Conservation (phyloP, 306 rosid genomes). For the Cercis canadensis region DNA sequence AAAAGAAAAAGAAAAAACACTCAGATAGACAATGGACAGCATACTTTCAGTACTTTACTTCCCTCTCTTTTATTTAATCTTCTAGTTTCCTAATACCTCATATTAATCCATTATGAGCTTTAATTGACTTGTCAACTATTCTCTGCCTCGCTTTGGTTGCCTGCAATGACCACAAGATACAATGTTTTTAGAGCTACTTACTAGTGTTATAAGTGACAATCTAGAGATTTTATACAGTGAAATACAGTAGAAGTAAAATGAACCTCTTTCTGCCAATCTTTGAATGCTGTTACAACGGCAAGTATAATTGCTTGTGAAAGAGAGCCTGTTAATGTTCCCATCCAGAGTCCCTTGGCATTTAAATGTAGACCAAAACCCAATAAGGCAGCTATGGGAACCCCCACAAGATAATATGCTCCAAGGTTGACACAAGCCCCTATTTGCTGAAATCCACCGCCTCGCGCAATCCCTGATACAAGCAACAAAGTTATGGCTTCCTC, state of each 20-base stretch:
- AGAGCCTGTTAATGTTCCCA: slow-evolving; percentile 48
- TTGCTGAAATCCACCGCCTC: slow-evolving; percentile 54
- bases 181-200: slow-evolving; percentile 4
- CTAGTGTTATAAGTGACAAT: no score
- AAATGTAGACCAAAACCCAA: slow-evolving; percentile 43
- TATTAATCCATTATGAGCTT: background rate
- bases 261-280: slow-evolving; percentile 58
- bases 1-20: no score
- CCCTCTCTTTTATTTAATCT: background rate
- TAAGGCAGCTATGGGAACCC: slow-evolving; percentile 37
- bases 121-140: slow-evolving; percentile 27
- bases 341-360: slow-evolving; percentile 51
- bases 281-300: slow-evolving; percentile 32
- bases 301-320: slow-evolving; percentile 31
- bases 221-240: no score
- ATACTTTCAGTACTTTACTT: background rate
- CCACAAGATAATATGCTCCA: slow-evolving; percentile 52
- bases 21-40: no score
- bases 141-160: slow-evolving; percentile 44
- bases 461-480: slow-evolving; percentile 41
- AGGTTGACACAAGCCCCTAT: slow-evolving; percentile 52
- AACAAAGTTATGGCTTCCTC: background rate
- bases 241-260: background rate
- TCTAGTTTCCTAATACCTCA: background rate
- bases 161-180: slow-evolving; percentile 33